These are phyloP conservation scores for Ceratocystis eucalypticola DNA, from an alignment of 2,329 filamentous ascomycete genomes.

Conservation along the genomic window DNA sequence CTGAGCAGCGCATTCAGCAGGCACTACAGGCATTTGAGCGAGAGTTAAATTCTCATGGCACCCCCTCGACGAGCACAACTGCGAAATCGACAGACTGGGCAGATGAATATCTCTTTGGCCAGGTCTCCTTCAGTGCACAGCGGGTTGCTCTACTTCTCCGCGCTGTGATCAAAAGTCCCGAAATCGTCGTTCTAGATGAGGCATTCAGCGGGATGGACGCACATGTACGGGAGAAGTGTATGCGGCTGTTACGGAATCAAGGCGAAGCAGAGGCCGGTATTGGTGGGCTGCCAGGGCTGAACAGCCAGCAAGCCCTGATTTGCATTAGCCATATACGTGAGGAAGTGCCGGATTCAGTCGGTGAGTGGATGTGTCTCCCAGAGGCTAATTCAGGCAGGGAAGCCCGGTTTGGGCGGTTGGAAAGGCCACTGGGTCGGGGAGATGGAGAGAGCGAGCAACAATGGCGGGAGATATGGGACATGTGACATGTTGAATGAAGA, in stretches of 20 bases:
- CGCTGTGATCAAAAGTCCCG: conserved; percentile 64
- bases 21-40: conserved; percentile 62
- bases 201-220: conserved; percentile 79
- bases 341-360: conserved; percentile 71
- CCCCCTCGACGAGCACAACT: neutral
- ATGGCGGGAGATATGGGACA: conserved; percentile 53
- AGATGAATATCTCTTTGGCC: conserved; percentile 52
- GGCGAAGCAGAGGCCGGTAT: conserved; percentile 28
- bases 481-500: neutral
- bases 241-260: conserved; percentile 51
- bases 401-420: conserved; percentile 51
- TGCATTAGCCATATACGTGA: conserved; percentile 84
- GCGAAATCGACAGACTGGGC: conserved; percentile 42
- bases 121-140: conserved; percentile 68
- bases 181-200: conserved; percentile 76
- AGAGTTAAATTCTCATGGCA: conserved; percentile 52
- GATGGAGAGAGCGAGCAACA: conserved; percentile 37
- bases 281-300: conserved; percentile 45
- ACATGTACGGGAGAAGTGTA: conserved; percentile 69
- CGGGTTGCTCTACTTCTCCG: conserved; percentile 74
- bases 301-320: conserved; percentile 64
- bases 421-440: conserved; percentile 46
- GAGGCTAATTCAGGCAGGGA: conserved; percentile 50
- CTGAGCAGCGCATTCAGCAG: conserved; percentile 44
- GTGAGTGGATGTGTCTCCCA: conserved; percentile 77